phyloP scores from a whole-genome alignment of 805 yeast genomes.

The Wickerhamiella slavikovae region DNA sequence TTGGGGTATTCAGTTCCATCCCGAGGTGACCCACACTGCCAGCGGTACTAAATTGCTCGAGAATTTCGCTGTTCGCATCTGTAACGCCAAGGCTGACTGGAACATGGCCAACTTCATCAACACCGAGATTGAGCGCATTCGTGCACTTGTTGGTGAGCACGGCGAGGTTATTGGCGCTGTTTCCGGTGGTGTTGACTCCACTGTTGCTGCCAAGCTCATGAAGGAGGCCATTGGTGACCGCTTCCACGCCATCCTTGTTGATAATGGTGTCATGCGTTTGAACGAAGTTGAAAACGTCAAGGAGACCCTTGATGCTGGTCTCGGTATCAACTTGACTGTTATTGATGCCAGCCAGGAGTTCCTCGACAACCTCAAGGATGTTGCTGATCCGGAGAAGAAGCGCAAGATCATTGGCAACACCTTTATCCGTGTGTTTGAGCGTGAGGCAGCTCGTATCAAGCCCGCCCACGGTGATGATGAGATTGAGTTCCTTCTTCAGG shows the following conservation, averaged over 20 bases:
- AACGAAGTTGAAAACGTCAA: constrained; percentile 82
- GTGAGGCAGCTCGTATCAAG: constrained; percentile 78
- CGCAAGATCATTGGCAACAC: constrained; percentile 97
- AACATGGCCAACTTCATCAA: constrained; percentile 95
- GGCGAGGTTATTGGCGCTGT: constrained; percentile 99
- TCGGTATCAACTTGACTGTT: constrained; percentile 86
- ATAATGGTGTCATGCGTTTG: constrained; percentile 91
- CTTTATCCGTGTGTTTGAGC: constrained; percentile 90
- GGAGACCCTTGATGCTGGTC: constrained; percentile 74
- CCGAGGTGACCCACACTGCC: constrained; percentile 92
- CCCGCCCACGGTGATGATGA: constrained; percentile 68
- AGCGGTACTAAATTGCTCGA: constrained; percentile 72
- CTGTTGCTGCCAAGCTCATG: constrained; percentile 97
- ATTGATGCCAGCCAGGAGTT: constrained; percentile 88
- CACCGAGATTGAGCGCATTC: constrained; percentile 85
- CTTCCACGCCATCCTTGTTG: constrained; percentile 95
- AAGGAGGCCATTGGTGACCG: constrained; percentile 96
- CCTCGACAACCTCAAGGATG: constrained; percentile 68
- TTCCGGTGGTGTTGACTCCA: constrained; percentile 98
- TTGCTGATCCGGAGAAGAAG: constrained; percentile 97
- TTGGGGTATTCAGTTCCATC: constrained; percentile 96
- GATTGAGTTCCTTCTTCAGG: constrained; percentile 85
- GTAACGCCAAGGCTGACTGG: constrained; percentile 82
- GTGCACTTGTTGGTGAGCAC: constrained; percentile 81
- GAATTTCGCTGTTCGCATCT: constrained; percentile 84